Evolutionary conservation across 805 yeast genomes (phyloP).

Genomic region (Monosporozyma solicola): DNA sequence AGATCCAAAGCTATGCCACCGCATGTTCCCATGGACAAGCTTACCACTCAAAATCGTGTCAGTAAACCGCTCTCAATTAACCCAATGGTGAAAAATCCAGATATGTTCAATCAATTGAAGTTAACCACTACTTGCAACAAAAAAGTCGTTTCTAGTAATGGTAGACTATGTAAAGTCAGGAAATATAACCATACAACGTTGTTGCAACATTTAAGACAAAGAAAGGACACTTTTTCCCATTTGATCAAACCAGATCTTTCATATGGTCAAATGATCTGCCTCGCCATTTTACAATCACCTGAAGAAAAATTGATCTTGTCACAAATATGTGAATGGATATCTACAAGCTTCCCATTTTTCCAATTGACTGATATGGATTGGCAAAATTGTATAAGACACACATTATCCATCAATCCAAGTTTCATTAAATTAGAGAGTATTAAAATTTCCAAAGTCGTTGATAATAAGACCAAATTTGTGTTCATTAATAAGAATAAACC

Average conservation of each 20-base stretch:
- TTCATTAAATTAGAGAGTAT: constrained; percentile 50
- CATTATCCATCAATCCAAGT: constrained; percentile 85
- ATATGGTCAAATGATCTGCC: constrained; percentile 86
- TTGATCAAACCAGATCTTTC: constrained; percentile 77
- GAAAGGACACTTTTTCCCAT: not conserved
- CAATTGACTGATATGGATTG: constrained; percentile 79
- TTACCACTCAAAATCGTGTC: not conserved
- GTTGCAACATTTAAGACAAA: not conserved
- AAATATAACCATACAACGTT: not conserved
- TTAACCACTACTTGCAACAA: not conserved
- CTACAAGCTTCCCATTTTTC: constrained; percentile 73
- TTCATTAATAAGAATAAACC: not conserved
- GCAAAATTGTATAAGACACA: constrained; percentile 96
- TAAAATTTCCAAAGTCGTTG: not conserved
- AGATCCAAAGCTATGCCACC: not conserved
- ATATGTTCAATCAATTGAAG: not conserved
- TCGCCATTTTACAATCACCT: constrained; percentile 82
- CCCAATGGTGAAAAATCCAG: not conserved
- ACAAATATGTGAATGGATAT: constrained; percentile 88
- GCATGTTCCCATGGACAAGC: not conserved
- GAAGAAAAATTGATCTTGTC: constrained; percentile 59
- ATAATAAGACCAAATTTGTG: not conserved
- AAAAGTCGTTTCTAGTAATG: not conserved
- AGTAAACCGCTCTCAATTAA: not conserved
- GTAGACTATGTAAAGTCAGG: not conserved